Percentiles rank a stretch among this genome's conserved stretches.
Evolutionary conservation across 148 eudicot species (phyloP).

Genomic region (Hydrangea macrophylla): DNA sequence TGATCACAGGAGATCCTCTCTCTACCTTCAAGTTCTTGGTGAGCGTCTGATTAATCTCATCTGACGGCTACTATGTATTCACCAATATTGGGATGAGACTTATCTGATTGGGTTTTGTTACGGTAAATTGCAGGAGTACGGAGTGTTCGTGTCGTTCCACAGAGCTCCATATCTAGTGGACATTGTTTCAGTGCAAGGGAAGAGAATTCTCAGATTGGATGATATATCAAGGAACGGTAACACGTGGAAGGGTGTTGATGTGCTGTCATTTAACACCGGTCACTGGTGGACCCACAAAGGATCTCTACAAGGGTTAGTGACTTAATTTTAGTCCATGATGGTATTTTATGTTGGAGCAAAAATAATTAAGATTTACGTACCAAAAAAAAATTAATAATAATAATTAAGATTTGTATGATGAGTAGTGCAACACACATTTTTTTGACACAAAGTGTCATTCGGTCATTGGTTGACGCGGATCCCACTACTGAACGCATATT

Average conservation of each 20-base stretch:
- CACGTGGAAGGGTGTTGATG: conserved; percentile 74
- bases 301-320: conserved; percentile 74
- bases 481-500: no score
- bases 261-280: conserved; percentile 81
- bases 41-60: conserved; percentile 11
- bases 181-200: conserved; percentile 63
- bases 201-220: conserved; percentile 67
- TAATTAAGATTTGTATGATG: no score
- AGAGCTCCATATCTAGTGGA: conserved; percentile 89
- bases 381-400: no score
- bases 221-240: conserved; percentile 68
- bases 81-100: not conserved
- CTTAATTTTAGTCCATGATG: no score
- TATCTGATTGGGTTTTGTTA: not conserved
- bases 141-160: conserved; percentile 56
- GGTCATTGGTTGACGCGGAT: no score
- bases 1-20: conserved; percentile 55
- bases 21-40: conserved; percentile 67
- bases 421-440: no score
- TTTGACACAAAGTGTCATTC: no score
- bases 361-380: no score
- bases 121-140: conserved; percentile 63
- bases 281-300: conserved; percentile 97
- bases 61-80: not conserved
- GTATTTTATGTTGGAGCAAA: no score